Conservation (phyloP, 1,139 yeast genomes). For the Protomyces macrosporus region DNA sequence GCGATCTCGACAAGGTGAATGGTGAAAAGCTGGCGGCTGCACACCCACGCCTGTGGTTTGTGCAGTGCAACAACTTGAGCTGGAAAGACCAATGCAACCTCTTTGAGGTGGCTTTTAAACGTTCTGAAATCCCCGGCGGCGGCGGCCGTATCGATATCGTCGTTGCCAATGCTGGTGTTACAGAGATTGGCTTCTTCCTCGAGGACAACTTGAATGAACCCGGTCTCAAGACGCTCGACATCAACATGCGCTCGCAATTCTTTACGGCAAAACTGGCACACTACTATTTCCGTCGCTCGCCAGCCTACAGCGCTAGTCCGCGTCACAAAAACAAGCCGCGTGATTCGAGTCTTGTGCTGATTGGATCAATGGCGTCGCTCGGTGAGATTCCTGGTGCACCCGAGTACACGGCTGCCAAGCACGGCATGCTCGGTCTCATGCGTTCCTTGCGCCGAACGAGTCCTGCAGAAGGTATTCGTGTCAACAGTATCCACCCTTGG, state of each 20-base stretch:
- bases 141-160: slow-evolving; percentile 14
- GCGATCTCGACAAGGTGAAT: slow-evolving; percentile 7
- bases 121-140: background rate
- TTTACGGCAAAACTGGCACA: slow-evolving; percentile 19
- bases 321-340: background rate
- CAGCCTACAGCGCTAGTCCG: background rate
- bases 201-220: slow-evolving; percentile 19
- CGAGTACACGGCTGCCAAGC: slow-evolving; percentile 24
- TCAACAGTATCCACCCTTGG: slow-evolving; percentile 25
- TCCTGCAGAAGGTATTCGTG: slow-evolving; percentile 20
- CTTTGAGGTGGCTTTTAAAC: slow-evolving; percentile 15
- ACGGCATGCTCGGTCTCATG: slow-evolving; percentile 25
- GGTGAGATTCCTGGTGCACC: slow-evolving; percentile 25
- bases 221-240: slow-evolving; percentile 8
- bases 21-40: slow-evolving; percentile 13
- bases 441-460: slow-evolving; percentile 15
- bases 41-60: slow-evolving; percentile 2
- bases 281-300: slow-evolving; percentile 17
- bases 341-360: slow-evolving; percentile 8
- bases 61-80: slow-evolving; percentile 14
- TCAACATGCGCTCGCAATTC: slow-evolving; percentile 20
- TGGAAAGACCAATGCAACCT: slow-evolving; percentile 15
- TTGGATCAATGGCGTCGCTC: slow-evolving; percentile 23
- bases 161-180: slow-evolving; percentile 26
- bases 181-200: slow-evolving; percentile 20